Base-by-base conservation (phyloP, 495 filamentous ascomycete genomes). In the Astrothelium macrocarpum region DNA sequence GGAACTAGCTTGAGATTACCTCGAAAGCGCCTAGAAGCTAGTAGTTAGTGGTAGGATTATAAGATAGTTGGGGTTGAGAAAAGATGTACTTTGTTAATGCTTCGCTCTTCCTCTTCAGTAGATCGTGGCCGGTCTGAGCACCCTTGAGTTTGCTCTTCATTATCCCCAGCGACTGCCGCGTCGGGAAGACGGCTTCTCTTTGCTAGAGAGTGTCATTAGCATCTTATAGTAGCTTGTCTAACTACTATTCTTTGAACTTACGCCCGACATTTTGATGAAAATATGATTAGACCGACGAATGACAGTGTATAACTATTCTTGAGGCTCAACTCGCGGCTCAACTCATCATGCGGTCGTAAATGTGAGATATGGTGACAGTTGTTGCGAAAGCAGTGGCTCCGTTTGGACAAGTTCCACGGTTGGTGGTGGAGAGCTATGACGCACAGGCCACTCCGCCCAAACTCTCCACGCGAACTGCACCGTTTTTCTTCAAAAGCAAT, bases 101-200 rank as follows among this genome's bases (percentile, higher is more conserved):
- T 68, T 78, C 76, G 62, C 72, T 75, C 63, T 78, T 78, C 36
- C 76, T 63, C 68, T 78, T 78, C 45, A 78, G 73, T 64, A 78
- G 69, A 64, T 78, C 76, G 68, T 78, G 76, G 59, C 76, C 76
- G 23, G 67, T 75, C 62, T 78, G 76, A 10, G 94, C 94, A 53
- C 94, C 94, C 79, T 99, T 99, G 70, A 99, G 85, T 83, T 99
- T 99, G 66, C 86, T 85, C 78, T 99, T 97, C 95, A 99, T 99
- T 71, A 92, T 76, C 67, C 90, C 91, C 73, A 99, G 78, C 65
- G 91, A 95, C 82, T 99, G 94, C 71, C 94, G 89, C 70, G 94
- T 99, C 67, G 94, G 90, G 79, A 99, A 99, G 80, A 99, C 94
- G 72, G 92, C 81, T 78, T 99, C 94, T 72, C 90, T 79, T 71